Evolutionary conservation across 1,284 basidiomycete genomes (phyloP).

Genomic region (Binderoboletus segoi): DNA sequence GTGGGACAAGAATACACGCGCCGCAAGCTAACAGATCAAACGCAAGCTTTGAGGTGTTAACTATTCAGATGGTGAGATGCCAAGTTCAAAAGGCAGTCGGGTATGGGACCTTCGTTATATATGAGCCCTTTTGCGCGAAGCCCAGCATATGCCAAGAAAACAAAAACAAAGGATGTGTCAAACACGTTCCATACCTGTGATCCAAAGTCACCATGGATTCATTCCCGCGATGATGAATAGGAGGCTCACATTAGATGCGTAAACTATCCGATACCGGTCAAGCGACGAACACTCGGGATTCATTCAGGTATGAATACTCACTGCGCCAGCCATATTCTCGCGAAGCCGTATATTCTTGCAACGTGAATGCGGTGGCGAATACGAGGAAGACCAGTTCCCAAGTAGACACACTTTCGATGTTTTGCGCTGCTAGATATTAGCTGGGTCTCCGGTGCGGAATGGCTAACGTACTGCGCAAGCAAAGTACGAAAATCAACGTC

Average conservation of each 20-base stretch:
- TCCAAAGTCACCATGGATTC: constrained; percentile 2
- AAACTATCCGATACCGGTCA: constrained; percentile 54
- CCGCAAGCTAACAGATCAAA: constrained; percentile 86
- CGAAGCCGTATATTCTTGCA: constrained; percentile 81
- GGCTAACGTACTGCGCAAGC: constrained; percentile 59
- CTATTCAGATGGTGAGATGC: constrained; percentile 36
- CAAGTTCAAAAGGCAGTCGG: constrained; percentile 4
- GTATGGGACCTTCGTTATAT: constrained; percentile 49
- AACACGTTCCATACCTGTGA: constrained; percentile 85
- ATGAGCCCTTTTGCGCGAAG: constrained; percentile 69
- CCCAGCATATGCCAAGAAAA: constrained; percentile 71
- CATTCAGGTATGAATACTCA: constrained; percentile 43
- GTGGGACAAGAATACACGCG: constrained; percentile 85
- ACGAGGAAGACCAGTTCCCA: constrained; percentile 78
- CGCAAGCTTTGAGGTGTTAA: constrained; percentile 62
- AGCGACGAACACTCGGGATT: constrained; percentile 3
- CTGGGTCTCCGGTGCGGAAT: neutral
- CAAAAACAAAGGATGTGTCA: constrained; percentile 74
- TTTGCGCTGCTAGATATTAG: constrained; percentile 49
- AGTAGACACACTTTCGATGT: constrained; percentile 49
- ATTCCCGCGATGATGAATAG: neutral
- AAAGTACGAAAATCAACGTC: constrained; percentile 72
- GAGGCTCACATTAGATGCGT: constrained; percentile 74
- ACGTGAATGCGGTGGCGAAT: constrained; percentile 73
- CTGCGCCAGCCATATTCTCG: constrained; percentile 86